phyloP scores from a whole-genome alignment of 2,329 filamentous ascomycete species.

The Chalara sp. region DNA sequence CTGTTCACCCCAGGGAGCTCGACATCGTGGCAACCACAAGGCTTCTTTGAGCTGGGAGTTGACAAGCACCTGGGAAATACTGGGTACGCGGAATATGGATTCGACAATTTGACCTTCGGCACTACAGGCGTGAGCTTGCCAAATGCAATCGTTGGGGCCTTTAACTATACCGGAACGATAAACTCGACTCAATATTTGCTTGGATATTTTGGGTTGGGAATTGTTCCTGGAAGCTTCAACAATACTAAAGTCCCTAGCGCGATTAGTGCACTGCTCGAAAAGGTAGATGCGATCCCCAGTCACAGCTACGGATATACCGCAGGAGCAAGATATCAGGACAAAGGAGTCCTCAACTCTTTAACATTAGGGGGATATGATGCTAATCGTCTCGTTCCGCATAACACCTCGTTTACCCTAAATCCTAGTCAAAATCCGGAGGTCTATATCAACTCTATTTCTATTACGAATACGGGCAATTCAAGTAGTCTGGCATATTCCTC shows the following conservation, averaged over 20 bases:
- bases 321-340: constrained; percentile 62
- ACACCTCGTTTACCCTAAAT: constrained; percentile 51
- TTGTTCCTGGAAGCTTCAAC: constrained; percentile 45
- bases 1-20: constrained; percentile 49
- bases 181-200: constrained; percentile 49
- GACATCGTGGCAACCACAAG: constrained; percentile 40
- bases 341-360: constrained; percentile 46
- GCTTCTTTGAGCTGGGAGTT: constrained; percentile 42
- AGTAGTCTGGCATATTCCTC: constrained; percentile 46
- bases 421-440: constrained; percentile 38
- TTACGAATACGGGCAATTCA: constrained; percentile 26
- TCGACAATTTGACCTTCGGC: constrained; percentile 33
- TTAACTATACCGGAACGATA: constrained; percentile 32
- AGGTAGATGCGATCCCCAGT: constrained; percentile 57
- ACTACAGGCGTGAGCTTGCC: constrained; percentile 29
- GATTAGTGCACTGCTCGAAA: constrained; percentile 50
- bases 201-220: constrained; percentile 51
- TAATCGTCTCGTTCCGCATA: constrained; percentile 53
- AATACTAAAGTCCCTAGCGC: constrained; percentile 42
- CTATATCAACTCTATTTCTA: constrained; percentile 18
- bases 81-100: constrained; percentile 60
- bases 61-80: constrained; percentile 49
- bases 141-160: constrained; percentile 34
- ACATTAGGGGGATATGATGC: constrained; percentile 66
- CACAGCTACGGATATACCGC: constrained; percentile 72